Conservation (phyloP, 2,329 filamentous ascomycete species). For the Leptographium lundbergii region DNA sequence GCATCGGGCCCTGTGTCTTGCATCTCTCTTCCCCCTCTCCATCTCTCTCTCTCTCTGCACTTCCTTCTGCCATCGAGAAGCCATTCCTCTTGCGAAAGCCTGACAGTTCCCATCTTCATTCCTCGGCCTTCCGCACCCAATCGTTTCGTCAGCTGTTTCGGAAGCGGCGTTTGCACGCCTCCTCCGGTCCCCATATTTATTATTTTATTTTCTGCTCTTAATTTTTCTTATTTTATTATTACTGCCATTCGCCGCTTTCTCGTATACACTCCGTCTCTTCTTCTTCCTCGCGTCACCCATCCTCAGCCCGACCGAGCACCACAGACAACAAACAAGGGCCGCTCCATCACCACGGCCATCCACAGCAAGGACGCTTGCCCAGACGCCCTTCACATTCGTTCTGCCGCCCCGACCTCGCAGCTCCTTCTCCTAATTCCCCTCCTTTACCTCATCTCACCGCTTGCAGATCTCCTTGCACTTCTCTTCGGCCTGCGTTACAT, state of each 20-base stretch:
- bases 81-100: background rate
- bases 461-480: background rate
- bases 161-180: background rate
- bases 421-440: background rate
- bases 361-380: background rate
- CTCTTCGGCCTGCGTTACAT: background rate
- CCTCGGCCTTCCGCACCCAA: background rate
- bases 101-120: background rate
- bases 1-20: background rate
- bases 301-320: background rate
- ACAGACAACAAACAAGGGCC: background rate
- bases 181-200: background rate
- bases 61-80: background rate
- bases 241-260: background rate
- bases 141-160: background rate
- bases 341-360: background rate
- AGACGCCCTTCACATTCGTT: background rate
- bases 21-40: background rate
- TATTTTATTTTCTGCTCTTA: background rate
- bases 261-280: background rate
- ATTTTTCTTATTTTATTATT: background rate
- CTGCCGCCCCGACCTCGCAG: background rate
- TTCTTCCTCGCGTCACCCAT: background rate
- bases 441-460: background rate
- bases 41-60: background rate